Evolutionary conservation across 345 rosid species (phyloP).

Genomic region (Trapa incisa): DNA sequence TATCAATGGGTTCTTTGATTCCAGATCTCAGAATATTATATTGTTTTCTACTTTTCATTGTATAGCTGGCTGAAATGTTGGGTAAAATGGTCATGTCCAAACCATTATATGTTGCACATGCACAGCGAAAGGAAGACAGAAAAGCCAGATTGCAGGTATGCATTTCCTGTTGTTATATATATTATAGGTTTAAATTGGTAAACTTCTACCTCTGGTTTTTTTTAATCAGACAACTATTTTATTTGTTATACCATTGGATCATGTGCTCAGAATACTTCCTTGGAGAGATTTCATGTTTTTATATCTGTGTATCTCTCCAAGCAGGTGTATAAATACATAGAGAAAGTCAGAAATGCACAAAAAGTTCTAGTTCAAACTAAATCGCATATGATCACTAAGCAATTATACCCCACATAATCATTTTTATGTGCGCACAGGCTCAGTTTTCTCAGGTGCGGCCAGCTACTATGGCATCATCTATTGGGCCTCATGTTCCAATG

Average conservation of each 20-base stretch:
- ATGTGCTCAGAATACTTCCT: not conserved
- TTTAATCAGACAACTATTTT: not conserved
- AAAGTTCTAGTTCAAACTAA: too few species aligned
- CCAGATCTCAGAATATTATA: too few species aligned
- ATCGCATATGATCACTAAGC: too few species aligned
- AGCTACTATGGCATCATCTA: constrained; percentile 54
- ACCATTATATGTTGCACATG: constrained; percentile 89
- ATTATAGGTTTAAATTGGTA: too few species aligned
- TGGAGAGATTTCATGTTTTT: not conserved
- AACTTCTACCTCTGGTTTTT: too few species aligned
- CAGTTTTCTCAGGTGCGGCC: constrained; percentile 90
- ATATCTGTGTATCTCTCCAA: not conserved
- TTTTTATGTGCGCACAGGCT: constrained; percentile 31
- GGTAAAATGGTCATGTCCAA: constrained; percentile 83
- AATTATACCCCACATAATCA: too few species aligned
- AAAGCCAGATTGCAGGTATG: constrained; percentile 85
- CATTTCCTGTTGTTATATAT: not conserved
- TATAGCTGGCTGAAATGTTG: constrained; percentile 65
- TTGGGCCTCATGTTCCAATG: constrained; percentile 73
- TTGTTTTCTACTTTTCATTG: not conserved
- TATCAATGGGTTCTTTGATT: not conserved
- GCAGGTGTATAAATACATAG: too few species aligned
- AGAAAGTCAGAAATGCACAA: too few species aligned
- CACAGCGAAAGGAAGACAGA: constrained; percentile 89
- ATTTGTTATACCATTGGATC: not conserved